phyloP scores from a whole-genome alignment of 371 early-diverging fungal species.

The Rhizopus arrhizus region DNA sequence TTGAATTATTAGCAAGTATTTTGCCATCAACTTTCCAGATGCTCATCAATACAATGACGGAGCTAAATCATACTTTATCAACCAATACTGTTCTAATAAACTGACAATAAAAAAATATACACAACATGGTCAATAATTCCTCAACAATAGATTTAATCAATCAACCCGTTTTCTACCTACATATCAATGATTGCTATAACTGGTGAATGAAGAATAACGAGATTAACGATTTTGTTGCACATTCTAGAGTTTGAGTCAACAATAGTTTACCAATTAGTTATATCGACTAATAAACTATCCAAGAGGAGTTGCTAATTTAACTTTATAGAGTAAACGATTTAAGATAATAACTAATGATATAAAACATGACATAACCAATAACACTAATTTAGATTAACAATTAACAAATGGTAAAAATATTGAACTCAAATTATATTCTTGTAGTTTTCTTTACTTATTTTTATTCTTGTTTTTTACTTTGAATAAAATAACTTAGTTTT shows the following conservation, averaged over 20 bases:
- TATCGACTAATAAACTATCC: too few relatives aligned
- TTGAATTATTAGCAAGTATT: not conserved
- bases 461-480: conserved; percentile 1
- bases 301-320: too few relatives aligned
- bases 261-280: too few relatives aligned
- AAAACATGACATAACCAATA: too few relatives aligned
- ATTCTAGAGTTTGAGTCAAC: too few relatives aligned
- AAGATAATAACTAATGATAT: too few relatives aligned
- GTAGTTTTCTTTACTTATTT: not conserved
- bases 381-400: too few relatives aligned
- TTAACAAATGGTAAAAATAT: not conserved
- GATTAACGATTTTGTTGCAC: too few relatives aligned
- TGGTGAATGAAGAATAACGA: not conserved
- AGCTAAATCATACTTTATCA: conserved; percentile 1
- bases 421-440: not conserved
- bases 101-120: conserved; percentile 1
- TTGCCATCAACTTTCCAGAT: not conserved
- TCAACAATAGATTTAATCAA: not conserved
- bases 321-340: too few relatives aligned
- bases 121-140: conserved; percentile 1
- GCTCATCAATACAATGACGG: not conserved
- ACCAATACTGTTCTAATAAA: conserved; percentile 1
- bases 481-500: not conserved
- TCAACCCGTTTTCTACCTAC: too few relatives aligned
- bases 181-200: not conserved